Base-by-base conservation (phyloP, 495 filamentous ascomycete species). In the Penicillium macrosclerotiorum region DNA sequence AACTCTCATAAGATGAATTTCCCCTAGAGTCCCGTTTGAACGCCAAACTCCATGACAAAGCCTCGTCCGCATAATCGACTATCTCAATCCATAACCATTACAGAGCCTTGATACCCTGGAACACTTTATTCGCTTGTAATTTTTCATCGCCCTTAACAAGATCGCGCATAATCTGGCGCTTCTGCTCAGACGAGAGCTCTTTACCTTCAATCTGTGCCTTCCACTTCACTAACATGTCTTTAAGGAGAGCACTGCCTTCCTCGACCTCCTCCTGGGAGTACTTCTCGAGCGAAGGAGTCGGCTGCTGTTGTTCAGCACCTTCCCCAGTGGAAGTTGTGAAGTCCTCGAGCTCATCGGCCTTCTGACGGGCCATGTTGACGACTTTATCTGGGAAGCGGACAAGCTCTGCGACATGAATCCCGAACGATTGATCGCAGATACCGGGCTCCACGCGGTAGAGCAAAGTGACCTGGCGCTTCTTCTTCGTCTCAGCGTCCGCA, bases 361-460 rank as follows among this genome's bases (percentile, higher is more conserved):
- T 97, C 49, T 93, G 81, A 70, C 94, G 95, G 19, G 93, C 93
- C 93, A 97, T 99, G 55, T 90, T 90, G 42, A 99, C 87, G 4
- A 99, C 93, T 68, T 97, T 99, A 41, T 87, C 82, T 2, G 93
- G 93, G 74, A 99, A 99, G n/a, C 91, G 81, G 7, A 99, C 93
- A 1, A 99, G 80, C 71, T 99, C 93, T 8, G 93, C 93, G 9
- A 99, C 93, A 64, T 98, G 93, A 61, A 98, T 98, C 54, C 93
- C 93, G 67, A 98, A 98, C 27, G 83, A 89, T 65, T 98, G 93
- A 62, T 99, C 93, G 71, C 90, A 95, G 54, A 97, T 84, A 27
- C 93, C 94, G 4, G 89, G 88, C 53, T 91, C 88, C 32, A 98
- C 90, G 63, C 94, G 95, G 72, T 98, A 98, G 1, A 98, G 81